Base-by-base conservation (phyloP, 192 early-diverging fungal genomes). In the Dispira simplex region DNA sequence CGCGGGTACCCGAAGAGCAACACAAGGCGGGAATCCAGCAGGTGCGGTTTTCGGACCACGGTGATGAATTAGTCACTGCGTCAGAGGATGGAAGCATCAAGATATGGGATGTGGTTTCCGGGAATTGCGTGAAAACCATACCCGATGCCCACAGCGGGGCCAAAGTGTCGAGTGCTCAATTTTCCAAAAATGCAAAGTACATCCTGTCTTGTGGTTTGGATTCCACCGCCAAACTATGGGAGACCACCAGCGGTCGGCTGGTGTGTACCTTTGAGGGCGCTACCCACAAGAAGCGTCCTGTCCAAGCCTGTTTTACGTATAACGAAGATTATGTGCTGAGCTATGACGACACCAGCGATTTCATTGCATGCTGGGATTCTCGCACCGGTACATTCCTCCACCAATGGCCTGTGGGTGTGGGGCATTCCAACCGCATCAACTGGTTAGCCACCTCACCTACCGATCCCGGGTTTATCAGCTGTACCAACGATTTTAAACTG, bases 1-100 rank as follows among this genome's bases (percentile, higher is more conserved):
- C 82, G 20, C 75, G 75, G 45, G 70, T 67, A 14, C 56, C 75
- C 0, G 65, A 76, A 51, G 70, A 72, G 68, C 69, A 68, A 46
- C 70, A 70, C 27, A 64, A 66, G 51, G 69, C 25, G 8, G 69
- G 70, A 0, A 74, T 78, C 64, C 71, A 76, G 28, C 77, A 89
- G 75, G 87, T 90, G 43, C 73, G 84, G 63, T 94, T 89, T 64
- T 76, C 90, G 0, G 64, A 74, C 18, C 81, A 77, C 10, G 93
- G 90, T 11, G 71, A 73, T 9, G 67, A 88, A 43, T 86, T 96
- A 65, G 87, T 83, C 23, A 80, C 86, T n/a, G 77, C 83, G 6
- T 86, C 86, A 8, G 71, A 83, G 59, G 95, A 98, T 74, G 95
- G 93, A 0, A 78, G 82, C 6, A 83, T 95, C 47, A 87, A 89